These are phyloP conservation scores for Calonectria hongkongensis DNA, from an alignment of 2,329 filamentous ascomycete genomes.

Conservation along the genomic window DNA sequence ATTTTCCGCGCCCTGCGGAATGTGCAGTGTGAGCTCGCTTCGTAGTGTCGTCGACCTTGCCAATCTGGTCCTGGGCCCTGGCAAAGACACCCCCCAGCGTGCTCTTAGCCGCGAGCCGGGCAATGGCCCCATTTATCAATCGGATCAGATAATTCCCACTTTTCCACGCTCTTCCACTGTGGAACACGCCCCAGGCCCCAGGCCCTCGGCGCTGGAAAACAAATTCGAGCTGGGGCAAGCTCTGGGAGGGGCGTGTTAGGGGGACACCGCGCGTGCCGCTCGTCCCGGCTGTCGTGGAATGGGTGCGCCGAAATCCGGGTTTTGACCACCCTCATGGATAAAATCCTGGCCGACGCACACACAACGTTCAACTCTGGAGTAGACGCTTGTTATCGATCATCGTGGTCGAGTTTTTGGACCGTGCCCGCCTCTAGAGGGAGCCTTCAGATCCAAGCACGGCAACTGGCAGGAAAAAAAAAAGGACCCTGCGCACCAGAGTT, in stretches of 20 bases:
- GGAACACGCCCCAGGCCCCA: not conserved
- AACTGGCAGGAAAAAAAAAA: not conserved
- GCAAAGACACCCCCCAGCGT: not conserved
- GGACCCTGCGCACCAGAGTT: not conserved
- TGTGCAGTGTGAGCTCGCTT: not conserved
- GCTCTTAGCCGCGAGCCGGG: not conserved
- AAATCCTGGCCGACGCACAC: not conserved
- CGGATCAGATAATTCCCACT: constrained; percentile 30
- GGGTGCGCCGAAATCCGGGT: not conserved
- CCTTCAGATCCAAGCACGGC: not conserved
- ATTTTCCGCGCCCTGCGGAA: constrained; percentile 9
- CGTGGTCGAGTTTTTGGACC: not conserved
- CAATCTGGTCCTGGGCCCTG: not conserved
- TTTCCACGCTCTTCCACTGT: constrained; percentile 2
- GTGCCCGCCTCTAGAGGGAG: not conserved
- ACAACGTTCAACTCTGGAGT: not conserved
- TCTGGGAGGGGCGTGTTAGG: not conserved
- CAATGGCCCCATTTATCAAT: constrained; percentile 25
- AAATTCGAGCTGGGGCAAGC: not conserved
- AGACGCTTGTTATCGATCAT: constrained; percentile 7
- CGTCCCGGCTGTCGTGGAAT: not conserved
- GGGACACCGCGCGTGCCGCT: not conserved
- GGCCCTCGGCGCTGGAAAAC: constrained; percentile 2
- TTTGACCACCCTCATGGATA: too few species aligned
- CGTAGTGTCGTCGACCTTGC: constrained; percentile 2